Conservation (phyloP, 371 early-diverging fungal genomes). For the Mucor plumbeus region DNA sequence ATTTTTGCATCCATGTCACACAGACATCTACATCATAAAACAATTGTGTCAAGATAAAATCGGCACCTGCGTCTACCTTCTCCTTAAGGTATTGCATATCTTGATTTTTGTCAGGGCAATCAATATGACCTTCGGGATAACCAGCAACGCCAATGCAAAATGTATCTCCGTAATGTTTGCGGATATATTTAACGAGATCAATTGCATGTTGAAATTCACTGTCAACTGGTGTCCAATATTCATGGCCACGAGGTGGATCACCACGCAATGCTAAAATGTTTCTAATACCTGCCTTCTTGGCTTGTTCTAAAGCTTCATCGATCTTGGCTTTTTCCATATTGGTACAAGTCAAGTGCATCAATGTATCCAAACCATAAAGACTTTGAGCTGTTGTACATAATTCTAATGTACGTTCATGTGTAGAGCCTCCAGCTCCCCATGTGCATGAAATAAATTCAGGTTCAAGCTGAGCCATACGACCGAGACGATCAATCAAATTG, state of each 20-base stretch:
- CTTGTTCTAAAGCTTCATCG: constrained; percentile 82
- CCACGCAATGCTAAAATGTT: constrained; percentile 97
- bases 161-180: constrained; percentile 84
- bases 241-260: constrained; percentile 80
- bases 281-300: constrained; percentile 86
- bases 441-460: constrained; percentile 95
- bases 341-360: constrained; percentile 97
- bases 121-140: constrained; percentile 95
- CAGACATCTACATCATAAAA: constrained; percentile 87
- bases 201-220: constrained; percentile 83
- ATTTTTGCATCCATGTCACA: constrained; percentile 74
- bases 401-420: constrained; percentile 84
- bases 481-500: constrained; percentile 92
- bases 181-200: constrained; percentile 93
- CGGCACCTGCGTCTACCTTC: constrained; percentile 92
- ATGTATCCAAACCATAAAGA: constrained; percentile 85
- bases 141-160: constrained; percentile 97
- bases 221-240: constrained; percentile 82
- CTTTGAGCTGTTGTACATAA: constrained; percentile 85
- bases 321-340: constrained; percentile 91
- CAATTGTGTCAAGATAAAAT: constrained; percentile 94
- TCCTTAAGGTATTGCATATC: constrained; percentile 73
- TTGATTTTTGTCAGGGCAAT: constrained; percentile 57
- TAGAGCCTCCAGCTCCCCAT: constrained; percentile 96
- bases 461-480: constrained; percentile 82